phyloP scores from a whole-genome alignment of 1,139 yeast species.

The Scheffersomyces cryptocercus region DNA sequence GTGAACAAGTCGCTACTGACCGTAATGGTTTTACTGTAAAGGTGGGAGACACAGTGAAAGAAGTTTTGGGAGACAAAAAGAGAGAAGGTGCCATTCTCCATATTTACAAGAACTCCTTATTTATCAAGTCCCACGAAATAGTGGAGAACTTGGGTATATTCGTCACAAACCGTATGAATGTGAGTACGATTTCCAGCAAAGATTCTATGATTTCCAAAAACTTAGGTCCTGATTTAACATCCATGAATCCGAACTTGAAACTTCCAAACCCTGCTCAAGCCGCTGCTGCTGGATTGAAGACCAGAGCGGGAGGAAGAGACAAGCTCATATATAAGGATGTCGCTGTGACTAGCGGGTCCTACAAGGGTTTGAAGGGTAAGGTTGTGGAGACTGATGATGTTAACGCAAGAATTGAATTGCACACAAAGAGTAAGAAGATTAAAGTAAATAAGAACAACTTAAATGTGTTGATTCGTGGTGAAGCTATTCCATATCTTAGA shows the following conservation, averaged over 20 bases:
- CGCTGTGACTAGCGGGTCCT: conserved; percentile 83
- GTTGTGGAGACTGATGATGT: conserved; percentile 92
- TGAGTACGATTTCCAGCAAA: conserved; percentile 82
- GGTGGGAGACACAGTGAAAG: conserved; percentile 91
- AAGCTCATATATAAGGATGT: conserved; percentile 80
- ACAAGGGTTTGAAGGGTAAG: conserved; percentile 92
- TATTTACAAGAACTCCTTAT: conserved; percentile 76
- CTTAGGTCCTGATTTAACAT: conserved; percentile 67
- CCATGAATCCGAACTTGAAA: conserved; percentile 83
- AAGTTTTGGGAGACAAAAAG: conserved; percentile 61
- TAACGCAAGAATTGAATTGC: conserved; percentile 88
- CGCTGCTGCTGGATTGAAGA: conserved; percentile 58
- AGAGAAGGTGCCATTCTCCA: conserved; percentile 89
- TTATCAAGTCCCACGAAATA: conserved; percentile 76
- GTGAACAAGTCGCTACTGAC: conserved; percentile 86
- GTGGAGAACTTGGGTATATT: conserved; percentile 90
- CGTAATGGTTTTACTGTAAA: conserved; percentile 79
- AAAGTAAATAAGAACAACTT: conserved; percentile 80
- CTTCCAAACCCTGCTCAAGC: conserved; percentile 29
- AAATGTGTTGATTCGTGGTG: conserved; percentile 66
- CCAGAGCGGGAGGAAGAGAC: conserved; percentile 73
- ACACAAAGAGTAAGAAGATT: conserved; percentile 85
- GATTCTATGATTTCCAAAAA: conserved; percentile 60
- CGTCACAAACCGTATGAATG: conserved; percentile 73
- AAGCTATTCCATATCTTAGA: conserved; percentile 76